Percentiles rank a stretch among this genome's conserved stretches.
Conservation (phyloP, 1,139 yeast species). For the Magnusiomyces ingens region DNA sequence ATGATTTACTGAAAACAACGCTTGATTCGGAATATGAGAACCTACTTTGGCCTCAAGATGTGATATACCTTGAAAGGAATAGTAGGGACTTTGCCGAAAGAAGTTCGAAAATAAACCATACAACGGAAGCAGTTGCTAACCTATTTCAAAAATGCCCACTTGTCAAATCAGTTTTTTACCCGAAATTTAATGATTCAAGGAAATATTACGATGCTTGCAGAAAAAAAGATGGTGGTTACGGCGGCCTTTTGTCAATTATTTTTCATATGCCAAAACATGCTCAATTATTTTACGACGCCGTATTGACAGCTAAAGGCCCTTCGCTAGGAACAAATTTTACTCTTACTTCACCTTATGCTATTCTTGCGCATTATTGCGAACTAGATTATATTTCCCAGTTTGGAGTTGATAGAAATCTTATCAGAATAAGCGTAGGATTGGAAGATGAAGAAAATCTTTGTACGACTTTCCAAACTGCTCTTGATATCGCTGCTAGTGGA, state of each 20-base stretch:
- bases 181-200: conserved; percentile 49
- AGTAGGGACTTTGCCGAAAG: conserved; percentile 79
- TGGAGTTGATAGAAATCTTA: conserved; percentile 77
- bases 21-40: conserved; percentile 59
- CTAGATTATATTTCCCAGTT: conserved; percentile 73
- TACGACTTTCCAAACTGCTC: conserved; percentile 35
- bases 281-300: conserved; percentile 63
- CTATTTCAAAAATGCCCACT: conserved; percentile 33
- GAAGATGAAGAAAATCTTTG: conserved; percentile 40
- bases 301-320: conserved; percentile 83
- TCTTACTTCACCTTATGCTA: conserved; percentile 83
- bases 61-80: conserved; percentile 83
- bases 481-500: conserved; percentile 2
- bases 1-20: conserved; percentile 46
- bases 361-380: conserved; percentile 82
- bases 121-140: conserved; percentile 50
- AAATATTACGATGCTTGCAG: conserved; percentile 64
- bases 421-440: conserved; percentile 78
- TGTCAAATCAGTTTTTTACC: conserved; percentile 64
- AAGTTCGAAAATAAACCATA: conserved; percentile 57
- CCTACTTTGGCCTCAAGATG: conserved; percentile 87
- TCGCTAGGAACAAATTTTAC: conserved; percentile 93
- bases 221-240: conserved; percentile 71
- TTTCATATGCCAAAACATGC: conserved; percentile 66
- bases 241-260: conserved; percentile 77